Evolutionary conservation across 2,329 filamentous ascomycete species (phyloP), one percentile per base, ranked within the genome.

Genomic region (Didymosphaeria variabile): DNA sequence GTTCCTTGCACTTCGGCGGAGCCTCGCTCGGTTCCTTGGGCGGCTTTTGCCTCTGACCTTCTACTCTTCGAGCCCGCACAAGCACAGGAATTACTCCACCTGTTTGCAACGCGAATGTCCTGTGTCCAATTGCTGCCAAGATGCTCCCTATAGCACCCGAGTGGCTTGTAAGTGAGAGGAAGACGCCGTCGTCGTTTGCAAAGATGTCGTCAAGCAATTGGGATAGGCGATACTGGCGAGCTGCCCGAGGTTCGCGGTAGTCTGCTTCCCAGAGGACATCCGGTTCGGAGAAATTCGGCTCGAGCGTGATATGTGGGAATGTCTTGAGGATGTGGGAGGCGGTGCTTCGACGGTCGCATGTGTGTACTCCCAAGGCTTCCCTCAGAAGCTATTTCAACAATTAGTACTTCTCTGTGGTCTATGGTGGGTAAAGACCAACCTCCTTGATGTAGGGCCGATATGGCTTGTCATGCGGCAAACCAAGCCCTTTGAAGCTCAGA

Each of bases 31-130:
- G 75, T 55, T 77, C 75, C 57, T 65, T 63, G 0, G 67, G 62
- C 53, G 75, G 75, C 56, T 60, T 64, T 19, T 57, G 61, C 47
- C 74, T 70, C 46, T 62, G 55, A 9, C 75, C 76, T 8, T 72
- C 63, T 3, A 84, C 69, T 21, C 72, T 84, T 73, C 86, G 80
- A 0, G 86, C 88, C 74, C 83, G 86, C 19, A 91, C 83, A 4
- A 92, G 81, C 2, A 90, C 87, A 0, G 90, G 88, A 53, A 92
- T 89, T 17, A 91, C 85, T 60, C 88, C 87, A 5, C 90, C 90
- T 0, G 90, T 92, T 44, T 83, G 81, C 23, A 92, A 77, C 5
- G 77, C 75, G 73, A 91, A 92, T 4, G 75, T 59, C 21, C 84
- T 81, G 71, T 92, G 90, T 46, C 84, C 84, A 2, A 91, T 69